Conservation (phyloP, 345 rosid genomes). For the Orychophragmus violaceus region DNA sequence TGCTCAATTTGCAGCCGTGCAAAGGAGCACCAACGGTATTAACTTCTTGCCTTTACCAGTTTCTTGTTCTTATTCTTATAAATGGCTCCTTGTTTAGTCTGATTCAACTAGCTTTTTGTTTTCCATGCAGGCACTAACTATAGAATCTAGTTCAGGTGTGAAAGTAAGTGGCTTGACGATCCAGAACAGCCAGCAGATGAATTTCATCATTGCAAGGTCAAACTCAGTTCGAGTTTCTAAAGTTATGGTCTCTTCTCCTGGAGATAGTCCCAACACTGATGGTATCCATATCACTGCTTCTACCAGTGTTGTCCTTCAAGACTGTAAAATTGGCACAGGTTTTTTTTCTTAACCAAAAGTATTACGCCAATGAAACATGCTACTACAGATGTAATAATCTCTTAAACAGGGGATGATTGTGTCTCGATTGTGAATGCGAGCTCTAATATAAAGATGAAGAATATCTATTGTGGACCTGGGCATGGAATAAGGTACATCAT, state of each 20-base stretch:
- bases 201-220: slow-evolving; percentile 73
- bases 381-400: background rate
- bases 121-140: slow-evolving; percentile 78
- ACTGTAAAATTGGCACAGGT: slow-evolving; percentile 98
- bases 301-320: slow-evolving; percentile 75
- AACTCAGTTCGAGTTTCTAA: slow-evolving; percentile 54
- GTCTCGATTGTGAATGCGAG: slow-evolving; percentile 88
- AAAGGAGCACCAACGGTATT: slow-evolving; percentile 81
- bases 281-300: slow-evolving; percentile 91
- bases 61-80: background rate
- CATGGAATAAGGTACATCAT: slow-evolving; percentile 81
- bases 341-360: background rate
- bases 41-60: slow-evolving; percentile 19
- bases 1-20: slow-evolving; percentile 74
- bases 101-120: slow-evolving; percentile 3
- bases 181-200: slow-evolving; percentile 96
- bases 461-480: slow-evolving; percentile 90
- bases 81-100: slow-evolving; percentile 8
- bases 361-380: background rate
- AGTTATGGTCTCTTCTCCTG: slow-evolving; percentile 82
- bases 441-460: slow-evolving; percentile 83
- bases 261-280: slow-evolving; percentile 98
- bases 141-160: slow-evolving; percentile 83
- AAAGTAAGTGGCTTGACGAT: slow-evolving; percentile 76
- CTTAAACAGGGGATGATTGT: slow-evolving; percentile 84